Percentiles rank a stretch among this genome's conserved stretches.
Conservation (phyloP, 2,329 filamentous ascomycete species). For the Cyanodermella asteris region DNA sequence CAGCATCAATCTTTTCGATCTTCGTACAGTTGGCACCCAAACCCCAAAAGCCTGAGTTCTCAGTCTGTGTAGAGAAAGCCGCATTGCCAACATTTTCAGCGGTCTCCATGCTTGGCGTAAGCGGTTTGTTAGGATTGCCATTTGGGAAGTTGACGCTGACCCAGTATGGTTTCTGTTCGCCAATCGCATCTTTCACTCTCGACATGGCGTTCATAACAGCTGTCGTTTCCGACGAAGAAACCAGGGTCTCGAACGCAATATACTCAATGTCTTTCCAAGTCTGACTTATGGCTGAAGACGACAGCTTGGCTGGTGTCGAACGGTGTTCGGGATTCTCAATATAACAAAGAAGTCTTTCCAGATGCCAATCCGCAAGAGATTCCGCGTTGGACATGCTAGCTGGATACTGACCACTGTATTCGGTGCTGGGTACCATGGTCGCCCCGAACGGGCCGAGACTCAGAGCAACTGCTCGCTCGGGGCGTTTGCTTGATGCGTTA, state of each 20-base stretch:
- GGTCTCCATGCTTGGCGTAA: constrained; percentile 27
- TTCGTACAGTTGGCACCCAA: constrained; percentile 46
- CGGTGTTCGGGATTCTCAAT: constrained; percentile 16
- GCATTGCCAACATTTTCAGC: constrained; percentile 7
- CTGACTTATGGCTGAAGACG: no score
- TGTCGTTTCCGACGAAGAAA: constrained; percentile 37
- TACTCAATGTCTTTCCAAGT: constrained; percentile 25
- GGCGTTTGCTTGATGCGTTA: constrained; percentile 16
- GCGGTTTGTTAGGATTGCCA: constrained; percentile 30
- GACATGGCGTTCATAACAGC: constrained; percentile 29
- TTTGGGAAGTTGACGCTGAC: constrained; percentile 40
- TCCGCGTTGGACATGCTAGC: constrained; percentile 21
- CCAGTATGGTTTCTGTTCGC: constrained; percentile 28
- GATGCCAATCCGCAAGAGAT: constrained; percentile 34
- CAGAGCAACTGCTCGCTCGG: constrained; percentile 29
- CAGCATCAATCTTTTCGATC: constrained; percentile 12
- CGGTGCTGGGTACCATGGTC: constrained; percentile 41
- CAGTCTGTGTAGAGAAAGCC: no score
- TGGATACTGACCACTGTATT: constrained; percentile 43
- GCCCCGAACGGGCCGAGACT: constrained; percentile 47
- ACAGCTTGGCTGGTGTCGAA: no score
- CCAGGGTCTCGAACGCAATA: constrained; percentile 45
- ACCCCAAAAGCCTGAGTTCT: no score
- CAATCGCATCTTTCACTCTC: constrained; percentile 12
- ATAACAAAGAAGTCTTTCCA: constrained; percentile 31